Evolutionary conservation across 1,284 basidiomycete species (phyloP), one percentile per base, ranked within the genome.

Genomic region (Malassezia dermatis): DNA sequence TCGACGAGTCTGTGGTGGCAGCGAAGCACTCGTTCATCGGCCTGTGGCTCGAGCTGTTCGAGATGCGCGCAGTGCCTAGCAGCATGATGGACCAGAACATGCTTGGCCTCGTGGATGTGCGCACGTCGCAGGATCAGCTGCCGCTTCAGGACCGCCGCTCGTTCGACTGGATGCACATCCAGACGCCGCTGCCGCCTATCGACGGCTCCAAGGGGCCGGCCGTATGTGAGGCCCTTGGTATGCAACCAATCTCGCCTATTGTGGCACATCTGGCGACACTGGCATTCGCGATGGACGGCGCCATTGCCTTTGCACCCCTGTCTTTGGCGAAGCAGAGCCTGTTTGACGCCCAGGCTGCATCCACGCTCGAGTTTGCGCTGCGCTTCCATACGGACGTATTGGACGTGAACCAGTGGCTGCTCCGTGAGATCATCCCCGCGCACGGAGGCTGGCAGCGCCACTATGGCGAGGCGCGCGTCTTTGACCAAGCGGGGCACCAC

Each of bases 261-360:
- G 39, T 46, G 27, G 40, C 47, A 2, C 61, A 68, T 26, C 55
- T 59, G 8, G 34, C 51, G 13, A 35, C 56, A 19, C 15, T 62
- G 11, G 58, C 58, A 1, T 64, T 66, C 31, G 43, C 62, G 27
- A 50, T 71, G 56, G 71, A 73, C 32, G 68, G 59, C 8, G 62
- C 61, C 1, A 47, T 73, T 3, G 59, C 63, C 0, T 73, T 73
- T 53, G 53, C 64, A n/a, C 69, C 70, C 1, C 37, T 74, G 10
- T 66, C 70, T 1, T 62, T 67, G 31, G 57, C 52, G n/a, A 59
- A 61, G 21, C 23, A 55, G 27, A 48, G 47, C 12, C 31, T 71
- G 31, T 15, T 48, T 4, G 62, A 68, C 28, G 67, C 65, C 0
- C 45, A 37, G 21, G 61, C 63, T 0, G 61, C 50, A 2, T 66